These are phyloP conservation scores for Candida dubliniensis DNA, from an alignment of 1,139 yeast genomes.

Conservation along the genomic window DNA sequence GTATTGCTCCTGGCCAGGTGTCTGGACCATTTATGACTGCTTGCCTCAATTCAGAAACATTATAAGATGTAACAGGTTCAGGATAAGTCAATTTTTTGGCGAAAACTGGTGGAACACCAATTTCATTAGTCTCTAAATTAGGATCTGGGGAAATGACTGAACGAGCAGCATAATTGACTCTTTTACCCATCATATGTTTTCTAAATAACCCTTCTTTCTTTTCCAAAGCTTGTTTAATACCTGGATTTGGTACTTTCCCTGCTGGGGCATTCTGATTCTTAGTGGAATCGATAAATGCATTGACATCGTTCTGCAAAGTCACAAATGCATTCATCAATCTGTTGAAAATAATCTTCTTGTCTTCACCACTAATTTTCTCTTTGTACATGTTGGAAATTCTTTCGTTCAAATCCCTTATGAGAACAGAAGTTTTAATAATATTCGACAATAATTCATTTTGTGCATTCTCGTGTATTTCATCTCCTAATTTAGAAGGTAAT, in stretches of 20 bases:
- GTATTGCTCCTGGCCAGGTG: constrained; percentile 98
- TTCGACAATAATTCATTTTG: constrained; percentile 87
- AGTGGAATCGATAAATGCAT: constrained; percentile 88
- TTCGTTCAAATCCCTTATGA: constrained; percentile 86
- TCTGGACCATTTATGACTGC: constrained; percentile 98
- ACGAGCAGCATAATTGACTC: constrained; percentile 98
- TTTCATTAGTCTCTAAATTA: constrained; percentile 93
- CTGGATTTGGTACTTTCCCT: constrained; percentile 81
- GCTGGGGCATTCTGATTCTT: constrained; percentile 75
- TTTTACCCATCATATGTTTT: constrained; percentile 99
- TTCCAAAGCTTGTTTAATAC: constrained; percentile 96
- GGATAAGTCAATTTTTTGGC: constrained; percentile 95
- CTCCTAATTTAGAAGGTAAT: constrained; percentile 95
- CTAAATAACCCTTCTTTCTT: constrained; percentile 98
- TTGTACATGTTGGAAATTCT: constrained; percentile 63
- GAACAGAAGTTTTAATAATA: constrained; percentile 73
- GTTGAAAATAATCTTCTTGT: constrained; percentile 76
- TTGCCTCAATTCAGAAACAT: constrained; percentile 85
- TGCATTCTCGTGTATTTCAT: constrained; percentile 90
- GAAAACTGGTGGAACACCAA: constrained; percentile 98
- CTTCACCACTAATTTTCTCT: constrained; percentile 59
- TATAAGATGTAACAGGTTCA: constrained; percentile 96
- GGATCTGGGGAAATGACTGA: constrained; percentile 99
- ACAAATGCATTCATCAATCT: constrained; percentile 95
- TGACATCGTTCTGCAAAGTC: constrained; percentile 91